phyloP scores from a whole-genome alignment of 2,329 filamentous ascomycete genomes.

The Apiospora koreana region DNA sequence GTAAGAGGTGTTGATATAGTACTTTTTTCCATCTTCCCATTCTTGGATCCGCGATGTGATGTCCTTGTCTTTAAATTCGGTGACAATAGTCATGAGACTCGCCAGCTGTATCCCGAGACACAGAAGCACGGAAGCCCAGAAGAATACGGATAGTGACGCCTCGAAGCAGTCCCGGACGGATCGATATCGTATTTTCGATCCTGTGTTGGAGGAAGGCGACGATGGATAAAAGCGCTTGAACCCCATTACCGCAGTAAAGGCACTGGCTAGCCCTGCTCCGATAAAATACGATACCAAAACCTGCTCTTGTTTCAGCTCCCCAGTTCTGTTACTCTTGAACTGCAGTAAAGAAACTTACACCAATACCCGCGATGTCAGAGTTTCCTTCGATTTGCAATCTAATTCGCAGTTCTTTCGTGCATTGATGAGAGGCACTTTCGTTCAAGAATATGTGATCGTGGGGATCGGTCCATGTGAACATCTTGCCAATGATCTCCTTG shows the following conservation, averaged over 20 bases:
- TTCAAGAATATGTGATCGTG: too few relatives aligned
- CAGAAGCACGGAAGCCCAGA: constrained; percentile 7
- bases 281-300: neutral
- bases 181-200: neutral
- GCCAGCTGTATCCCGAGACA: neutral
- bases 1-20: too few relatives aligned
- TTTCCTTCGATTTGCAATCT: neutral
- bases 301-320: neutral
- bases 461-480: too few relatives aligned
- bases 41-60: too few relatives aligned
- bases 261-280: neutral
- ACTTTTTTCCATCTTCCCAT: too few relatives aligned
- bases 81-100: too few relatives aligned
- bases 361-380: neutral
- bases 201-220: neutral
- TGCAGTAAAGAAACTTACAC: neutral
- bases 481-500: too few relatives aligned
- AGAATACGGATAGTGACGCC: constrained; percentile 14
- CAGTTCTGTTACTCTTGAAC: neutral
- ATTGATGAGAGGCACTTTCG: too few relatives aligned
- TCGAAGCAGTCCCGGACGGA: neutral
- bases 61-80: too few relatives aligned
- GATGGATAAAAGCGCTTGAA: neutral
- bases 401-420: too few relatives aligned
- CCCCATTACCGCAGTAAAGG: neutral